Percentiles rank a stretch among this genome's conserved stretches.
Evolutionary conservation across 1,139 yeast genomes (phyloP).

Genomic region (Candida mesenterica): DNA sequence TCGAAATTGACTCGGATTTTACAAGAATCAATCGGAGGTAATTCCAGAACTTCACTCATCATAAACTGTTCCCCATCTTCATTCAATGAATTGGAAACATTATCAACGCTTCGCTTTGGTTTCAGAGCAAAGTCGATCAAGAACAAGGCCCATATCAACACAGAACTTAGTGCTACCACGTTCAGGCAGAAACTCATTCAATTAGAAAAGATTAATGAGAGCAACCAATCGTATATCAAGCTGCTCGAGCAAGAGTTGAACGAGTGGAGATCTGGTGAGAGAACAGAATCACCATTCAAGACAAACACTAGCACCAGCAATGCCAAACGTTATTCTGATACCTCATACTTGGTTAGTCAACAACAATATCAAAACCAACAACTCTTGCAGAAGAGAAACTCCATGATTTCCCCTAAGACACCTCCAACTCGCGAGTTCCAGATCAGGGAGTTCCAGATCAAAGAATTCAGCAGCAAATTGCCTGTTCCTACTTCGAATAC

Average conservation of each 20-base stretch:
- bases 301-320: slow-evolving; percentile 6
- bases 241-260: slow-evolving; percentile 52
- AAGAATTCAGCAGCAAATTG: slow-evolving; percentile 8
- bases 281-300: slow-evolving; percentile 11
- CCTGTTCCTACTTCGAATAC: slow-evolving; percentile 10
- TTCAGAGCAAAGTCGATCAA: slow-evolving; percentile 71
- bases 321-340: slow-evolving; percentile 10
- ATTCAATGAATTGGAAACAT: slow-evolving; percentile 62
- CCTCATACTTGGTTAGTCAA: slow-evolving; percentile 8
- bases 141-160: slow-evolving; percentile 67
- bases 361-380: slow-evolving; percentile 4
- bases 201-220: slow-evolving; percentile 48
- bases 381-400: slow-evolving; percentile 7
- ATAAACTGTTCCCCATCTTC: slow-evolving; percentile 75
- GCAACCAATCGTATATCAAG: slow-evolving; percentile 41
- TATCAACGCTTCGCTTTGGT: slow-evolving; percentile 80
- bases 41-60: slow-evolving; percentile 76
- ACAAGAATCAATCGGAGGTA: slow-evolving; percentile 87
- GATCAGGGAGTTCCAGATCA: slow-evolving; percentile 10
- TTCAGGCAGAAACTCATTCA: slow-evolving; percentile 49
- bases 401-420: slow-evolving; percentile 6
- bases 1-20: slow-evolving; percentile 80
- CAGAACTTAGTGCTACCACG: slow-evolving; percentile 61
- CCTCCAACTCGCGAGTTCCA: slow-evolving; percentile 10
- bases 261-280: slow-evolving; percentile 17